Conservation (phyloP, 108 stramenopile genomes). For the Skeletonema menzelii region DNA sequence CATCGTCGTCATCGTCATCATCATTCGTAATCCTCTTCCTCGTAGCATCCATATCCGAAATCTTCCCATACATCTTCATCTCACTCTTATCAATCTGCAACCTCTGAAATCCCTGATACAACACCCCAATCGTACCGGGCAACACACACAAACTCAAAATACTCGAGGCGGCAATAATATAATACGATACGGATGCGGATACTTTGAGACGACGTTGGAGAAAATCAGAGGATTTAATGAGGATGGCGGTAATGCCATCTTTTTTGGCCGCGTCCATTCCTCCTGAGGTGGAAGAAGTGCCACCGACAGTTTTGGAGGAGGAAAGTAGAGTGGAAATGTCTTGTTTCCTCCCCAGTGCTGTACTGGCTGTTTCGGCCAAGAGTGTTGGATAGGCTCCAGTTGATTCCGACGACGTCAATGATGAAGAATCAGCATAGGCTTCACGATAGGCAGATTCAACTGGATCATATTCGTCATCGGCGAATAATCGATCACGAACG, state of each 20-base stretch:
- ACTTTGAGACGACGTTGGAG: constrained; percentile 25
- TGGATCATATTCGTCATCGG: constrained; percentile 79
- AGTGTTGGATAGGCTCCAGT: constrained; percentile 37
- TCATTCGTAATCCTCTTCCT: constrained; percentile 6
- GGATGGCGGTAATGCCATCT: constrained; percentile 24
- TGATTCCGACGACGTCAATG: not conserved
- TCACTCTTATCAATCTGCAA: constrained; percentile 44
- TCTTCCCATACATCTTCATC: constrained; percentile 58
- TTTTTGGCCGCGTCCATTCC: not conserved
- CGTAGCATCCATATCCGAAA: constrained; percentile 23
- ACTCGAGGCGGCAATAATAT: constrained; percentile 27
- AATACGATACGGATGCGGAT: constrained; percentile 26
- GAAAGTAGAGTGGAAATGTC: constrained; percentile 5
- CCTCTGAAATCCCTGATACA: constrained; percentile 43
- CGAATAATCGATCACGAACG: constrained; percentile 75
- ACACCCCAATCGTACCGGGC: constrained; percentile 30
- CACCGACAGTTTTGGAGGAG: not conserved
- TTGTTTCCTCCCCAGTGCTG: constrained; percentile 26
- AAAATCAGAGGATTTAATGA: constrained; percentile 25
- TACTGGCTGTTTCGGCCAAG: constrained; percentile 33
- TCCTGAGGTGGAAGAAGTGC: not conserved
- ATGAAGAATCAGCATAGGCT: constrained; percentile 33
- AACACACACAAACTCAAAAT: constrained; percentile 28
- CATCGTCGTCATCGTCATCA: not conserved
- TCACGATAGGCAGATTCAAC: constrained; percentile 82